Percentiles rank a stretch among this genome's conserved stretches.
These are phyloP conservation scores for Melanomma pulvis-pyrius DNA, from an alignment of 495 filamentous ascomycete genomes.

Conservation along the genomic window DNA sequence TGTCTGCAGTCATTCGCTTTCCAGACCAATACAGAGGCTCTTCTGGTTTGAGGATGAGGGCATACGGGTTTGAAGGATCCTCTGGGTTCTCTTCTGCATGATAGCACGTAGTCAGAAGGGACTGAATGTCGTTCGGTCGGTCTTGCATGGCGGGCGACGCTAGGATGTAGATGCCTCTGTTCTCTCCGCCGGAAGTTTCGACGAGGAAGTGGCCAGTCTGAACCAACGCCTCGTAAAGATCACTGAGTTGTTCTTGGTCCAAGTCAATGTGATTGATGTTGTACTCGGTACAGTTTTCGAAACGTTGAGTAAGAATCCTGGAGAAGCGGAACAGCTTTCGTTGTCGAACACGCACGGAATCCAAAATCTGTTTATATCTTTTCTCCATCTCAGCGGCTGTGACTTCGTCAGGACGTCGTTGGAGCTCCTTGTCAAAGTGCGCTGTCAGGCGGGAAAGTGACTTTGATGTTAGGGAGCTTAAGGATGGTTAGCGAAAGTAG, in stretches of 20 bases:
- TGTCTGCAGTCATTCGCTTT: conserved; percentile 66
- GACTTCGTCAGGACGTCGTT: conserved; percentile 77
- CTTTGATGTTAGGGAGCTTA: conserved; percentile 82
- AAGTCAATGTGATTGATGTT: conserved; percentile 64
- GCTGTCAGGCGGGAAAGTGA: conserved; percentile 82
- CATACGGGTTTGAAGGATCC: conserved; percentile 75
- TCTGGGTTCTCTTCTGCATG: conserved; percentile 71
- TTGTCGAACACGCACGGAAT: conserved; percentile 94
- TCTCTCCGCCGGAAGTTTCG: conserved; percentile 64
- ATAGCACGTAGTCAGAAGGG: conserved; percentile 84
- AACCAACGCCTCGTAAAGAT: conserved; percentile 80
- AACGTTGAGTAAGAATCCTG: conserved; percentile 82
- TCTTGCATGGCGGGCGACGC: conserved; percentile 78
- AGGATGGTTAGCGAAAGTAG: conserved; percentile 35
- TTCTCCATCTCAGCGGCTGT: conserved; percentile 84
- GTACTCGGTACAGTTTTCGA: conserved; percentile 95
- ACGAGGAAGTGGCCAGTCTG: conserved; percentile 85
- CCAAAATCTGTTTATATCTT: conserved; percentile 89
- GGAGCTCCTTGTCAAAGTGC: conserved; percentile 89
- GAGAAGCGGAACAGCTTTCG: conserved; percentile 86
- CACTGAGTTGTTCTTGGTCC: conserved; percentile 62
- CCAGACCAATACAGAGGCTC: conserved; percentile 79
- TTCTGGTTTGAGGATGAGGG: conserved; percentile 83
- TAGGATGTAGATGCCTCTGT: conserved; percentile 75
- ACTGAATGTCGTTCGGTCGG: conserved; percentile 76